Base-by-base conservation (phyloP, 2,329 filamentous ascomycete species). In the Magnaporthiopsis incrustans region DNA sequence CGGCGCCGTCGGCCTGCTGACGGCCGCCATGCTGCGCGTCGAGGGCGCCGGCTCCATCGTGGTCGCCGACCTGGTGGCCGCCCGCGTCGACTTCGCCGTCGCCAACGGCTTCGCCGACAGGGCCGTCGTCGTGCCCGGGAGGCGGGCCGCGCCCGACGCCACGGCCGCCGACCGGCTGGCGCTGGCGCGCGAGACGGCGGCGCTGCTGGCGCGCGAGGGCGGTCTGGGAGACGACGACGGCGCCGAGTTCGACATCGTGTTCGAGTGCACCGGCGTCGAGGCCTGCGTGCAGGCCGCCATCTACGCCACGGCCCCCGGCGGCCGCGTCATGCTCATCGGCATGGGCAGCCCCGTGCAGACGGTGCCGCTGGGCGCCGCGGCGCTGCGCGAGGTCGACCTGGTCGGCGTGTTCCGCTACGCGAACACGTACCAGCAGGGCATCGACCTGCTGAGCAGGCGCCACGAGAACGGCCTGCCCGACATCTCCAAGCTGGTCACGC, bases 211-310 rank as follows among this genome's bases (percentile, higher is more conserved):
- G 25, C 22, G n/a, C 11, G 61, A 63, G 53, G 61, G 61, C 62
- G 56, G 59, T 27, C 57, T 35, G 26, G 62, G 35, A 3, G 62
- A 60, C 10, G 33, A 35, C 15, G 38, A 25, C 32, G n/a, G n/a
- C n/a, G n/a, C n/a, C n/a, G 57, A 64, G 62, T 64, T 60, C 57
- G 62, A 60, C n/a, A 82, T 82, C 1, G 81, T 87, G 2, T 76
- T 88, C 2, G 87, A 89, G 72, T 89, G 87, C 68, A 89, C 90
- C 0, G 90, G 90, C 11, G 89, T 92, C 27, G 89, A 91, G 71
- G 84, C 85, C 0, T 93, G 89, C 70, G 80, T 92, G 69, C 90
- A 93, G 73, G 85, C 86, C 7, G 83, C 87, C 5, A 91, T 93
- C 64, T 93, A 90, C 70, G 82, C 83, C 67, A 73, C 78, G 75